A percentile compares a stretch with the other conserved stretches of the same genome.
Evolutionary conservation across 2,329 filamentous ascomycete species (phyloP).

Genomic region (Botrytis aclada): DNA sequence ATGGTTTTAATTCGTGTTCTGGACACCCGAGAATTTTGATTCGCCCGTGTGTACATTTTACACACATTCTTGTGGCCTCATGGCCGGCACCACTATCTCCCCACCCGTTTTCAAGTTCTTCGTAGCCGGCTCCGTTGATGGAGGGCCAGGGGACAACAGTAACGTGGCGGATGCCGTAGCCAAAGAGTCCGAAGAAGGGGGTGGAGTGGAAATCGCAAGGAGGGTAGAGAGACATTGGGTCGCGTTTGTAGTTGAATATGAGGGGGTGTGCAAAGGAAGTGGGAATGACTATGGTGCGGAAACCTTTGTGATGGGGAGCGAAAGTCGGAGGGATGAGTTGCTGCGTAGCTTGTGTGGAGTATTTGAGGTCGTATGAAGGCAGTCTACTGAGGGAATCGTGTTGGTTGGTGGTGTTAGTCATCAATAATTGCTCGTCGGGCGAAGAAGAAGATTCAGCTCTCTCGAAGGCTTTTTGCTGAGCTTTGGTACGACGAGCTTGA

Average conservation of each 20-base stretch:
- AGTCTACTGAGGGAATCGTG: not conserved
- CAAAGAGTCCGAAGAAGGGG: constrained; percentile 33
- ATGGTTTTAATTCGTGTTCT: constrained; percentile 20
- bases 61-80: constrained; percentile 29
- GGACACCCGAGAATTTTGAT: constrained; percentile 27
- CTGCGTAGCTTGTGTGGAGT: no score
- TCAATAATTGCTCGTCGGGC: not conserved
- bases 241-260: constrained; percentile 31
- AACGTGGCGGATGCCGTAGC: constrained; percentile 23
- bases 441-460: not conserved
- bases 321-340: not conserved
- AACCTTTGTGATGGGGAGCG: not conserved
- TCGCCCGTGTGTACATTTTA: constrained; percentile 28
- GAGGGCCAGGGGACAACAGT: constrained; percentile 24
- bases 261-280: constrained; percentile 36
- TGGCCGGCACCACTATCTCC: not conserved
- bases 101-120: constrained; percentile 30
- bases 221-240: constrained; percentile 1
- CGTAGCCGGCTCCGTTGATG: constrained; percentile 22
- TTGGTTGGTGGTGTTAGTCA: no score
- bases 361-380: not conserved
- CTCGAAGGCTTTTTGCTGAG: constrained; percentile 1
- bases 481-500: not conserved
- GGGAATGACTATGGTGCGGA: constrained; percentile 24
- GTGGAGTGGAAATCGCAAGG: constrained; percentile 30